Base-by-base conservation (phyloP, 2,329 filamentous ascomycete species). In the Hypocreales sp. region DNA sequence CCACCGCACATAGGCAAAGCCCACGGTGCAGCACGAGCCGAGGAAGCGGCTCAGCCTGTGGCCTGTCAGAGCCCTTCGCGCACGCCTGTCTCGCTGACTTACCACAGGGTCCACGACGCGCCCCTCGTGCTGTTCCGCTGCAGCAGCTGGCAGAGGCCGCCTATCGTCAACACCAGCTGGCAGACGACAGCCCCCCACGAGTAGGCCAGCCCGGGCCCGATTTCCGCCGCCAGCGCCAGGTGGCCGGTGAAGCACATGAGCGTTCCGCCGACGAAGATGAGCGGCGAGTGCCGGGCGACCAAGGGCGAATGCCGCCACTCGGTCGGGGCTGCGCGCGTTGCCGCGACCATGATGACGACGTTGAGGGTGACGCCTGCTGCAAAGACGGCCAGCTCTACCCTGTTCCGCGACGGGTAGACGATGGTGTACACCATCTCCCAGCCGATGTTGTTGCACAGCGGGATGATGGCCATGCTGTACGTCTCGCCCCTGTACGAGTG, bases 111-210 rank as follows among this genome's bases (percentile, higher is more conserved):
- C 27, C 27, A 26, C 2, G 34, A 35, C 11, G 29, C 31, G 11
- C 34, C 34, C 8, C 27, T 24, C 4, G 34, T 33, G 13, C 29
- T 33, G 12, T 35, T 31, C 12, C 34, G 27, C 27, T 33, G 22
- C 20, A 35, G 25, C n/a, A 35, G 15, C 22, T 31, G 34, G 15
- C 29, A 35, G 9, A 35, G 7, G 15, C 29, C 34, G 4, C 34
- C 34, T 4, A 35, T 13, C 5, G 29, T 35, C 20, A 35, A 24
- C 11, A 28, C 23, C 14, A 35, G 22, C 14, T 35, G 34, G 23
- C 34, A 35, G 9, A 35, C 28, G 17, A 35, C 34, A 15, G 34
- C 34, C 4, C 34, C 31, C 34, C 34, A 35, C 4, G 34, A 34
- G 10, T 35, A 35, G 4, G 34, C 34, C 17, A 33, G 23, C 8